Percentiles rank a stretch among this genome's conserved stretches.
Conservation (phyloP, 352 stramenopile species). For the Pythium brachiatum region DNA sequence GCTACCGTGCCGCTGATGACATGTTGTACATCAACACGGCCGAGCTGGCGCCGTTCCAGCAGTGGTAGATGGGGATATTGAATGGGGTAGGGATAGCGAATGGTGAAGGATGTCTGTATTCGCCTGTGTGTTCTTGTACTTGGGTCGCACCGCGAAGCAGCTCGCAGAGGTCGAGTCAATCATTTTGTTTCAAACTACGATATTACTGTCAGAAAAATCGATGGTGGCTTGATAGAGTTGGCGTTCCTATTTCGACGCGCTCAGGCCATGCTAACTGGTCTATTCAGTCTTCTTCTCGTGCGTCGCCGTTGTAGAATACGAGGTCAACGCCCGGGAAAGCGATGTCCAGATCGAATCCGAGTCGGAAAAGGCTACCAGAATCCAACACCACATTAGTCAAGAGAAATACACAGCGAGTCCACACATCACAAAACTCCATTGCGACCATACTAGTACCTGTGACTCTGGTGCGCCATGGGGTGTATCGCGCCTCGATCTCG, state of each 20-base stretch:
- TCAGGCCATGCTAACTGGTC: too few relatives aligned
- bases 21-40: conserved; percentile 87
- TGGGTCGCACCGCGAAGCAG: too few relatives aligned
- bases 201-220: too few relatives aligned
- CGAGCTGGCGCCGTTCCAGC: conserved; percentile 73
- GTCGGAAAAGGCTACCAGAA: too few relatives aligned
- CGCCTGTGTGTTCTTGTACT: too few relatives aligned
- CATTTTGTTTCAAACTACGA: too few relatives aligned
- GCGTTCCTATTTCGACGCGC: too few relatives aligned
- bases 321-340: background rate
- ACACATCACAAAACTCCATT: background rate
- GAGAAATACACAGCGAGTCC: too few relatives aligned
- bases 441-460: background rate
- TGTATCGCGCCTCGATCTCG: background rate
- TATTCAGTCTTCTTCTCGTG: background rate
- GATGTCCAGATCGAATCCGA: background rate
- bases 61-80: conserved; percentile 45
- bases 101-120: background rate
- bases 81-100: conserved; percentile 1
- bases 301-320: background rate
- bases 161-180: too few relatives aligned
- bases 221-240: too few relatives aligned
- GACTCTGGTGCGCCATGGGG: background rate
- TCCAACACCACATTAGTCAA: too few relatives aligned
- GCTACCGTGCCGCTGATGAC: conserved; percentile 78